Evolutionary conservation across 2,329 filamentous ascomycete species (phyloP), one percentile per base, ranked within the genome.

Genomic region (Penicillium sp.): DNA sequence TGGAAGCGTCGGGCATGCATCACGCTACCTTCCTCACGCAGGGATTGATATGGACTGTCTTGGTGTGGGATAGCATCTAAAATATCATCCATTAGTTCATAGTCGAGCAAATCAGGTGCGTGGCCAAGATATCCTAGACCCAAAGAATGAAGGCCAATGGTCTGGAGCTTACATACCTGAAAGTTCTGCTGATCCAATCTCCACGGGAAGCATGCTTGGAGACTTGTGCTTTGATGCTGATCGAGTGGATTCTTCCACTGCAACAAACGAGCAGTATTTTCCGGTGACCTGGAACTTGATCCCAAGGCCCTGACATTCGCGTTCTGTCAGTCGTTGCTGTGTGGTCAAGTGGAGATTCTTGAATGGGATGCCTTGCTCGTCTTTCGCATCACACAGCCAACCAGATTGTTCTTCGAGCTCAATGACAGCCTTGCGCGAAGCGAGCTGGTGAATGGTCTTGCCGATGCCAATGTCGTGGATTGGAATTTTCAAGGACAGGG

Each of bases 181-280:
- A 36, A 13, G n/a, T 4, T 6, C 13, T n/a, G 34, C 3, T 5
- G 34, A 36, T n/a, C 7, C 34, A 36, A 13, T n/a, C 40, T 51
- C 42, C 2, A 45, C 48, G 2, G 5, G 4, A 21, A 39, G 8
- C 11, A 45, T 31, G 7, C 14, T 50, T 1, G 32, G 3, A 11
- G 4, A 16, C 36, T 44, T 14, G 4, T 4, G n/a, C 22, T 39
- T 34, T n/a, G 10, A 22, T 31, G 14, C 29, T 11, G 40, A 21
- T 2, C 10, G 13, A 3, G 16, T 9, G 27, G 27, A 51, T 40
- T 78, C 74, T 57, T 86, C 78, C 1, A 89, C 78, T 2, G 89
- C 89, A 3, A 91, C 84, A 58, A 91, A 92, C 0, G 87, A 89
- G 64, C 85, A 89, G 82, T 85, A 89, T 65, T 86, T 88, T 1